Evolutionary conservation across 106 monocot genomes (phyloP).

Genomic region (Acorus calamus): DNA sequence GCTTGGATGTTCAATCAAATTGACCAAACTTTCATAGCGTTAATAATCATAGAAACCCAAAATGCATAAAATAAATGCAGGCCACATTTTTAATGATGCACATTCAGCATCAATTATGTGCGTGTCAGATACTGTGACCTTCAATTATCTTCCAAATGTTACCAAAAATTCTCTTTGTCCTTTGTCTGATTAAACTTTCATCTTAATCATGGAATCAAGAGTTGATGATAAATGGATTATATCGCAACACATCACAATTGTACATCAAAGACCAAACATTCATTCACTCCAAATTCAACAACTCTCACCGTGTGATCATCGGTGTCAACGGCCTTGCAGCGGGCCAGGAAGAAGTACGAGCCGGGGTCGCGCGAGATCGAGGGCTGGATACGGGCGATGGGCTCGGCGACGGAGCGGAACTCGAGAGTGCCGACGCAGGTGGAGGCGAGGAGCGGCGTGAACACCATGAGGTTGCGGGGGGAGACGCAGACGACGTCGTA

Average conservation of each 20-base stretch:
- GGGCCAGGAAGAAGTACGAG: conserved; percentile 69
- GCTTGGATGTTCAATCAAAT: too few species aligned
- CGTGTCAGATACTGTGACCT: too few species aligned
- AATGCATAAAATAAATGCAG: too few species aligned
- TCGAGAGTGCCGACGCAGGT: conserved; percentile 98
- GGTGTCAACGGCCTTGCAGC: conserved; percentile 42
- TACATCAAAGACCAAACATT: not conserved
- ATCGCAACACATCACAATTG: not conserved
- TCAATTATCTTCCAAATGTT: too few species aligned
- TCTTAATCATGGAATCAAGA: too few species aligned
- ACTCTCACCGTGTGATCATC: conserved; percentile 53
- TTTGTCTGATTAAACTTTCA: too few species aligned
- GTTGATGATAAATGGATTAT: not conserved
- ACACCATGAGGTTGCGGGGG: conserved; percentile 95
- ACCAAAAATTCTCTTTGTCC: too few species aligned
- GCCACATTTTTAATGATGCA: too few species aligned
- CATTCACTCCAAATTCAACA: not conserved
- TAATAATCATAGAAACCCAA: too few species aligned
- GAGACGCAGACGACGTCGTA: conserved; percentile 97
- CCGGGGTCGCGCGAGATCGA: conserved; percentile 56
- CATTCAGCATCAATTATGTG: too few species aligned
- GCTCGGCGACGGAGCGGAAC: conserved; percentile 92
- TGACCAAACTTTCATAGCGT: too few species aligned
- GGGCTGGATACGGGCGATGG: conserved; percentile 74
- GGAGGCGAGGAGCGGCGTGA: conserved; percentile 93